Conservation (phyloP, 164 flowering plant genomes). For the Dillenia turbinata region DNA sequence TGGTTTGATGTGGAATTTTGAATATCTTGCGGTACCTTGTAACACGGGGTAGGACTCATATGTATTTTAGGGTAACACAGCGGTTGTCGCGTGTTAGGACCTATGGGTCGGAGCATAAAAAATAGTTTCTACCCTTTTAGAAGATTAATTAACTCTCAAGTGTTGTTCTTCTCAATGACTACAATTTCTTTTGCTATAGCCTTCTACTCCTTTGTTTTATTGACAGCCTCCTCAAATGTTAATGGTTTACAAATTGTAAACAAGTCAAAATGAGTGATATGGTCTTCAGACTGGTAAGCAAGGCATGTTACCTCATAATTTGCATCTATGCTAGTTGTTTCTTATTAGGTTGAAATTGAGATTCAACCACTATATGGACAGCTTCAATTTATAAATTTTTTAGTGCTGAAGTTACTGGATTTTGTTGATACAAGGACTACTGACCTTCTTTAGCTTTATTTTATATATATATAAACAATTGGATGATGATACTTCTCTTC, state of each 20-base stretch:
- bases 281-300: background rate
- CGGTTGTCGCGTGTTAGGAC: no score
- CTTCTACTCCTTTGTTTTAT: conserved; percentile 2
- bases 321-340: background rate
- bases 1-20: no score
- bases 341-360: background rate
- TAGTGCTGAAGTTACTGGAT: background rate
- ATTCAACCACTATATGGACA: background rate
- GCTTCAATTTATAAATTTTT: background rate
- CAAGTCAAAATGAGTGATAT: conserved; percentile 1
- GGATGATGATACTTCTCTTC: background rate
- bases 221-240: background rate
- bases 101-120: no score
- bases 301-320: conserved; percentile 2
- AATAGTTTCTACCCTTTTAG: background rate
- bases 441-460: background rate
- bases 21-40: no score
- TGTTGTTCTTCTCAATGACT: conserved; percentile 4
- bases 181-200: background rate
- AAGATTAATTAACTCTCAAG: conserved; percentile 1
- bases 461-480: background rate
- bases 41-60: no score
- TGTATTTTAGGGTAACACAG: no score
- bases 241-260: background rate
- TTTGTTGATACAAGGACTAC: background rate